A percentile compares a stretch with the other conserved stretches of the same genome.
Conservation (phyloP, 306 rosid species). For the Trifolium repens region DNA sequence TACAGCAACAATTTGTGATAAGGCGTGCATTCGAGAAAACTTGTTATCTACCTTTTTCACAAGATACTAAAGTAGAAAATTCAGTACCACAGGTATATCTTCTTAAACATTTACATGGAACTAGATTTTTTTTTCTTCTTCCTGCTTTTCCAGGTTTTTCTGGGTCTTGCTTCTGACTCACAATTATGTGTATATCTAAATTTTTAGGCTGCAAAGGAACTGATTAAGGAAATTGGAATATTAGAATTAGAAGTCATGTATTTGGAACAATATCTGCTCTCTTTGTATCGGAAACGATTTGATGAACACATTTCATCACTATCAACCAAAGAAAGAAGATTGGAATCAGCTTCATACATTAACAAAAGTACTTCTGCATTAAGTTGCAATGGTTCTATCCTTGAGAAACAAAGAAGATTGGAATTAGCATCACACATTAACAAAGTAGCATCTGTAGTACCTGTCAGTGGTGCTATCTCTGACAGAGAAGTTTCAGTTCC, state of each 20-base stretch:
- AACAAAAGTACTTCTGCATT: slow-evolving; percentile 34
- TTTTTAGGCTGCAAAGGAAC: slow-evolving; percentile 70
- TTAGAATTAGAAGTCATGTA: slow-evolving; percentile 77
- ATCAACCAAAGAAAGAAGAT: slow-evolving; percentile 52
- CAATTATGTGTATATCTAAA: slow-evolving; percentile 38
- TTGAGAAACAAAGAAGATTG: slow-evolving; percentile 43
- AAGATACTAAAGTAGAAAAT: slow-evolving; percentile 49
- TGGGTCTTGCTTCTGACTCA: slow-evolving; percentile 33
- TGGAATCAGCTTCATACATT: slow-evolving; percentile 44
- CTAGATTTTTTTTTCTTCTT: slow-evolving; percentile 9
- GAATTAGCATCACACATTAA: slow-evolving; percentile 44
- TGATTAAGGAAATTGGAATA: slow-evolving; percentile 78
- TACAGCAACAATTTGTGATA: slow-evolving; percentile 67
- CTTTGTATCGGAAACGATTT: slow-evolving; percentile 74
- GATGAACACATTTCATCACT: slow-evolving; percentile 57
- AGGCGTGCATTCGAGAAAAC: slow-evolving; percentile 75
- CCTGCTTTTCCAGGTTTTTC: background rate
- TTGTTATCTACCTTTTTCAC: slow-evolving; percentile 61
- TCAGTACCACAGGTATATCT: slow-evolving; percentile 72
- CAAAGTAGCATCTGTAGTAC: slow-evolving; percentile 35
- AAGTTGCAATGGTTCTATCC: slow-evolving; percentile 39
- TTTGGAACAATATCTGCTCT: slow-evolving; percentile 81
- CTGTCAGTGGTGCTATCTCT: slow-evolving; percentile 41
- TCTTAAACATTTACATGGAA: slow-evolving; percentile 13
- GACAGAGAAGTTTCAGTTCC: slow-evolving; percentile 50